Conservation (phyloP, 2,329 filamentous ascomycete species). For the Phoma herbarum region DNA sequence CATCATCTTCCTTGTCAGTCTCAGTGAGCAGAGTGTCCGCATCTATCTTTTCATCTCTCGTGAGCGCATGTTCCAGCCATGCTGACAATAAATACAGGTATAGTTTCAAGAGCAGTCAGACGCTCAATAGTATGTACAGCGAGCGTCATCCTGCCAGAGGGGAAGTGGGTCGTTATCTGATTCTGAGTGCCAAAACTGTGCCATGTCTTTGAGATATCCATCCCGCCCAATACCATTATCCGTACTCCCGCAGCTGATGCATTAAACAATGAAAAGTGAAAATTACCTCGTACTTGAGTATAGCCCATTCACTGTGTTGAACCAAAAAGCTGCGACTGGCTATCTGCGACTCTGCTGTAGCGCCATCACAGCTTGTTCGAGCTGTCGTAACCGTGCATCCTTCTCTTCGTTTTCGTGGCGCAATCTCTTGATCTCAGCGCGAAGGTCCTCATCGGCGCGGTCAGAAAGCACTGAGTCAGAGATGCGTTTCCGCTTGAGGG, state of each 20-base stretch:
- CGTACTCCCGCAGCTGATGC: slow-evolving; percentile 11
- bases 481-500: slow-evolving; percentile 46
- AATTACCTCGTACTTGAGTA: slow-evolving; percentile 5
- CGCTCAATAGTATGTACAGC: slow-evolving; percentile 41
- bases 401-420: slow-evolving; percentile 54
- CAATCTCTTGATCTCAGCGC: slow-evolving; percentile 53
- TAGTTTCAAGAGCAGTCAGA: slow-evolving; percentile 27
- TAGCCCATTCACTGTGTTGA: not conserved
- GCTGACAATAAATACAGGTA: slow-evolving; percentile 23
- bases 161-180: slow-evolving; percentile 18
- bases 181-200: slow-evolving; percentile 19
- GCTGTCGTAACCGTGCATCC: slow-evolving; percentile 47
- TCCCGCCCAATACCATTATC: not conserved
- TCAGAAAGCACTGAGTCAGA: slow-evolving; percentile 38
- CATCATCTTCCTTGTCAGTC: slow-evolving; percentile 6
- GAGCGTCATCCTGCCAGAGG: slow-evolving; percentile 43
- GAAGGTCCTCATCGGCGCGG: slow-evolving; percentile 45
- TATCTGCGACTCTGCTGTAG: slow-evolving; percentile 42
- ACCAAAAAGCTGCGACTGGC: not conserved
- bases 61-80: slow-evolving; percentile 34
- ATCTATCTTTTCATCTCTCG: slow-evolving; percentile 15
- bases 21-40: slow-evolving; percentile 28
- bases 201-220: slow-evolving; percentile 18
- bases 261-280: slow-evolving; percentile 15
- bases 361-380: slow-evolving; percentile 48